phyloP scores from a whole-genome alignment of 1,284 basidiomycete genomes.

The Meira nashicola region DNA sequence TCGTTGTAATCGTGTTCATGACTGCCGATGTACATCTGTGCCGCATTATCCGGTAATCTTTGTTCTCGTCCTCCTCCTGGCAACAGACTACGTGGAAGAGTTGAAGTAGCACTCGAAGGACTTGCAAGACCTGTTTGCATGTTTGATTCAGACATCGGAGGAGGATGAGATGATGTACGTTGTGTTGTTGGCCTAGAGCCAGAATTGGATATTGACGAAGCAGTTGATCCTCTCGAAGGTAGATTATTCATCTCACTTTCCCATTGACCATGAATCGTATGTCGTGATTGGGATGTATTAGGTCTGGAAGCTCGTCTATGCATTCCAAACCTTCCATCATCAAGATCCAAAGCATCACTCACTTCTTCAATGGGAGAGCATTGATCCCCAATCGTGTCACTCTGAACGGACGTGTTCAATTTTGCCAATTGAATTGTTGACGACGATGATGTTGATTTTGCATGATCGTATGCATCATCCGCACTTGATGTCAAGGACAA shows the following conservation, averaged over 20 bases:
- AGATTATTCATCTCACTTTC: not conserved
- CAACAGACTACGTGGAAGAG: not conserved
- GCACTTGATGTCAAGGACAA: no score
- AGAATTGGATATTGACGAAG: not conserved
- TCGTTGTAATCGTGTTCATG: no score
- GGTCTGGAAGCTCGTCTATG: not conserved
- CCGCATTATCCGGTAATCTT: slow-evolving; percentile 4
- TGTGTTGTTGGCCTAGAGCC: not conserved
- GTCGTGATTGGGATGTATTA: not conserved
- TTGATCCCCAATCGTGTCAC: not conserved
- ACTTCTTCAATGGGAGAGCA: slow-evolving; percentile 2
- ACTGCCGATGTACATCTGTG: slow-evolving; percentile 10
- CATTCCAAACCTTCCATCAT: not conserved
- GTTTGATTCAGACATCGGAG: not conserved
- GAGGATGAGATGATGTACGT: not conserved
- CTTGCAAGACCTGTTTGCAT: not conserved
- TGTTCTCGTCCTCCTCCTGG: slow-evolving; percentile 4
- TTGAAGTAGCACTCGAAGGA: not conserved
- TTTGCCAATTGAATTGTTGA: not conserved
- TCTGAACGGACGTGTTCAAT: not conserved
- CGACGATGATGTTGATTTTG: not conserved
- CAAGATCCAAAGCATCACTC: not conserved
- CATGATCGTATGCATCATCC: no score
- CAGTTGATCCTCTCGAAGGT: not conserved
- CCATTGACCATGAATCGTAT: slow-evolving; percentile 1